Evolutionary conservation across 192 early-diverging fungal genomes (phyloP).

Genomic region (Neocallimastix lanati): DNA sequence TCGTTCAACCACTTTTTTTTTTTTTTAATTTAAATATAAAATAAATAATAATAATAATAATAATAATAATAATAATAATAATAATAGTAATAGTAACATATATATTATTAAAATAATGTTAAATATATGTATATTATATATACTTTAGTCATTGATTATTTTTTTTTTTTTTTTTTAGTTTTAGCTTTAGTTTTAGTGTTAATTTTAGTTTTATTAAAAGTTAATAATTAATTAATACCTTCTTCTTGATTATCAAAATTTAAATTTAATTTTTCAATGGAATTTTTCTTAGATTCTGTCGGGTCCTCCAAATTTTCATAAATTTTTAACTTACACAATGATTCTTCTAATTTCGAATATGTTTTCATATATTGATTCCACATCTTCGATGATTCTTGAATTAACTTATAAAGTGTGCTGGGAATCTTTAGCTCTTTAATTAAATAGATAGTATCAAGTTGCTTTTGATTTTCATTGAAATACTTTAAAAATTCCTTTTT

Average conservation of each 20-base stretch:
- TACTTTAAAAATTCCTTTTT: background rate
- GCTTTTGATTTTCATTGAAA: background rate
- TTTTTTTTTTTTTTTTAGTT: too few relatives aligned
- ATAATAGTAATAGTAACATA: too few relatives aligned
- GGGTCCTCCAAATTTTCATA: background rate
- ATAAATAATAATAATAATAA: too few relatives aligned
- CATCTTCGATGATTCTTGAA: background rate
- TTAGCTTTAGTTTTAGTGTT: too few relatives aligned
- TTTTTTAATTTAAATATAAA: too few relatives aligned
- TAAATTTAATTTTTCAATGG: background rate
- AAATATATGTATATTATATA: too few relatives aligned
- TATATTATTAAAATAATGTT: too few relatives aligned
- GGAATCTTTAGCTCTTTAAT: background rate
- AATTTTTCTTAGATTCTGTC: background rate
- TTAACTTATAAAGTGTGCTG: background rate
- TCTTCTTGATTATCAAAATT: background rate
- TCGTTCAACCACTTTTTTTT: too few relatives aligned
- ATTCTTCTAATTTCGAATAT: background rate
- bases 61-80: too few relatives aligned
- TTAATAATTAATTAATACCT: too few relatives aligned
- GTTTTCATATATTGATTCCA: background rate
- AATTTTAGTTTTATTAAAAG: too few relatives aligned
- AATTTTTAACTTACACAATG: background rate
- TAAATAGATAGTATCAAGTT: background rate
- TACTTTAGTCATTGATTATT: too few relatives aligned